Evolutionary conservation across 2,329 filamentous ascomycete species (phyloP).

Genomic region (Thelonectria olida): DNA sequence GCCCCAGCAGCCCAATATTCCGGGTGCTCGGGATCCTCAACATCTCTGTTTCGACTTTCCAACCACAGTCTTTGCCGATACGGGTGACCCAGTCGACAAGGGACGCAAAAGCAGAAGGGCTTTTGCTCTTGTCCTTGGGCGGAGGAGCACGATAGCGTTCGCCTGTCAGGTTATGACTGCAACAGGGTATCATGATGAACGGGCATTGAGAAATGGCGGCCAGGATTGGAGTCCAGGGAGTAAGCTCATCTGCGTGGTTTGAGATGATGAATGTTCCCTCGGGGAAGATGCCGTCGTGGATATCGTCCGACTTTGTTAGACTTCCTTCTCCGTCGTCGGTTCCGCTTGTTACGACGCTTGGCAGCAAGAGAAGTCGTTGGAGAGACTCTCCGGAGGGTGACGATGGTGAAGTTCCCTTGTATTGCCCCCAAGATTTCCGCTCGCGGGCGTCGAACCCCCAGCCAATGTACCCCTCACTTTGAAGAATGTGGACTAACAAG

Average conservation of each 20-base stretch:
- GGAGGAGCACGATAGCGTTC: conserved; percentile 74
- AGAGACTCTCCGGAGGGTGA: conserved; percentile 48
- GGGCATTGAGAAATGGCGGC: conserved; percentile 78
- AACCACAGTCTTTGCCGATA: conserved; percentile 78
- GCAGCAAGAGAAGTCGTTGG: conserved; percentile 59
- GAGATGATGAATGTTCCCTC: conserved; percentile 89
- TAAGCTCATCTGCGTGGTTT: conserved; percentile 97
- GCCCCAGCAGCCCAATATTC: conserved; percentile 83
- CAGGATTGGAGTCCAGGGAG: conserved; percentile 92
- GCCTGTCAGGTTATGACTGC: conserved; percentile 86
- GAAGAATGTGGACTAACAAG: conserved; percentile 83
- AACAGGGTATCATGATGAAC: conserved; percentile 95
- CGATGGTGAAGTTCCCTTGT: conserved; percentile 52
- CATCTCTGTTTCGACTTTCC: conserved; percentile 82
- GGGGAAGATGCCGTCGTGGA: conserved; percentile 74
- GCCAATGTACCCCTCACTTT: conserved; percentile 81
- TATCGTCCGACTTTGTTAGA: conserved; percentile 24
- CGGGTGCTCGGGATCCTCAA: conserved; percentile 91
- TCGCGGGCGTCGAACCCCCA: conserved; percentile 93
- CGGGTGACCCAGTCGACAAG: conserved; percentile 80
- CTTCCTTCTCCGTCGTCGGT: conserved; percentile 23
- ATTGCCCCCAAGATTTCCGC: conserved; percentile 85
- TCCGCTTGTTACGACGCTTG: conserved; percentile 48
- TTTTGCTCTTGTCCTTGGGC: conserved; percentile 59
- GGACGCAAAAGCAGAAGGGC: conserved; percentile 80